Evolutionary conservation across 2,329 filamentous ascomycete species (phyloP).

Genomic region (Monosporascus sp.): DNA sequence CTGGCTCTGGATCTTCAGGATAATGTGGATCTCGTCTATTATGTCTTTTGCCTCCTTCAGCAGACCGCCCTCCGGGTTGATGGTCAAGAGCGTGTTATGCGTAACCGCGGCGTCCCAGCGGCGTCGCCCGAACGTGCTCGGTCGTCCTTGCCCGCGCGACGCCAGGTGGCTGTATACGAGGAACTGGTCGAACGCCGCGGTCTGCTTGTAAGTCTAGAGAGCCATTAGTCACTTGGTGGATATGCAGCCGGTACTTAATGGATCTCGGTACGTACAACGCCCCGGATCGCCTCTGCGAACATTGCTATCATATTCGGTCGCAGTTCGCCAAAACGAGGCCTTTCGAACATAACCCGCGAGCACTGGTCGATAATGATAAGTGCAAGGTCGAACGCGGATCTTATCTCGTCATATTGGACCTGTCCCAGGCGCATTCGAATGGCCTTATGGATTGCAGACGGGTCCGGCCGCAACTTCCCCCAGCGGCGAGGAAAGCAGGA

Average conservation of each 20-base stretch:
- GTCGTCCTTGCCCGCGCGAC: background rate
- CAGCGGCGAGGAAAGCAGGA: conserved; percentile 33
- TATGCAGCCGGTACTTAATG: no score
- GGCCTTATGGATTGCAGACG: conserved; percentile 29
- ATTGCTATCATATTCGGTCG: conserved; percentile 26
- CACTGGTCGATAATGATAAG: conserved; percentile 32
- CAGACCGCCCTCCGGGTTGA: conserved; percentile 24
- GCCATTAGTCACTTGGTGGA: conserved; percentile 2
- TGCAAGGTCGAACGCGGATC: conserved; percentile 26
- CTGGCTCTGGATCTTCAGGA: conserved; percentile 21
- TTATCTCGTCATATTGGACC: conserved; percentile 14
- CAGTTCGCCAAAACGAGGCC: conserved; percentile 23
- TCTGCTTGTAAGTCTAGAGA: conserved; percentile 6
- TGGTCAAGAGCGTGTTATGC: conserved; percentile 17
- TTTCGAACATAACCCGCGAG: conserved; percentile 31
- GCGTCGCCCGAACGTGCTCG: background rate
- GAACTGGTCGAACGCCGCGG: conserved; percentile 6
- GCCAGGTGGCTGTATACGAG: background rate
- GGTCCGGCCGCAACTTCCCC: conserved; percentile 32
- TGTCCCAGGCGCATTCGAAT: conserved; percentile 19
- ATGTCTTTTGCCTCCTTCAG: conserved; percentile 27
- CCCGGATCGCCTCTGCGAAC: conserved; percentile 24
- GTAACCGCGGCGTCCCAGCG: background rate
- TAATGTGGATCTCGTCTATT: conserved; percentile 27
- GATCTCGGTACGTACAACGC: conserved; percentile 11